Conservation (phyloP, 176 grass and related monocot genomes). For the Chloris gayana region DNA sequence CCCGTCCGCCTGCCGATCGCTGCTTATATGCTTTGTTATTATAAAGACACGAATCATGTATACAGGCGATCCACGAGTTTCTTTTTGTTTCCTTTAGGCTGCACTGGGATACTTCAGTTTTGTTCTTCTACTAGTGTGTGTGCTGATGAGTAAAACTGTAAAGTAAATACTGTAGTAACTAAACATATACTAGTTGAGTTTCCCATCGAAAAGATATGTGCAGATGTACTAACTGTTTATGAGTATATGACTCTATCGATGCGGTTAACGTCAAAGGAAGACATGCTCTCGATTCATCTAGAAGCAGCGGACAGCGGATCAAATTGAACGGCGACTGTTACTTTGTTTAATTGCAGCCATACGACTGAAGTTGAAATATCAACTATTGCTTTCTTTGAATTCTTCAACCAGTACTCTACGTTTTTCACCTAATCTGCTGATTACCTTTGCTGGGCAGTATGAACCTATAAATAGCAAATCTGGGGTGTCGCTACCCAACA, state of each 20-base stretch:
- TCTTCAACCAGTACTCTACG: not conserved
- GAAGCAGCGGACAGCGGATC: not conserved
- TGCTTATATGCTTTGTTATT: not conserved
- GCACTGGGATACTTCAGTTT: not conserved
- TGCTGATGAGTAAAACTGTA: not conserved
- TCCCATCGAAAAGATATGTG: not conserved
- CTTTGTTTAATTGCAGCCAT: too few species aligned
- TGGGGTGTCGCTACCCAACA: not conserved
- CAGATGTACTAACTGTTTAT: not conserved
- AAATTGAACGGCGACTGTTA: too few species aligned
- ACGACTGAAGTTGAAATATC: not conserved
- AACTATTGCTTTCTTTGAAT: not conserved
- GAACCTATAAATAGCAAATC: too few species aligned
- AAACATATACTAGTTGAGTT: not conserved
- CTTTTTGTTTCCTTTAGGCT: not conserved
- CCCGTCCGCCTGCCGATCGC: not conserved
- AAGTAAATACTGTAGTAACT: not conserved
- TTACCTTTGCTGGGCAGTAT: not conserved
- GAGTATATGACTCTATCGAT: not conserved
- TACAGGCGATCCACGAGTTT: not conserved
- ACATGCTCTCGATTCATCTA: not conserved
- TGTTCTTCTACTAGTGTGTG: not conserved
- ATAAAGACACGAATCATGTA: not conserved
- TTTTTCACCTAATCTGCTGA: not conserved
- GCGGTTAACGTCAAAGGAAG: not conserved